A percentile compares a stretch with the other conserved stretches of the same genome.
Evolutionary conservation across 78 protist genomes (phyloP).

Genomic region (Speleostelium caveatum): DNA sequence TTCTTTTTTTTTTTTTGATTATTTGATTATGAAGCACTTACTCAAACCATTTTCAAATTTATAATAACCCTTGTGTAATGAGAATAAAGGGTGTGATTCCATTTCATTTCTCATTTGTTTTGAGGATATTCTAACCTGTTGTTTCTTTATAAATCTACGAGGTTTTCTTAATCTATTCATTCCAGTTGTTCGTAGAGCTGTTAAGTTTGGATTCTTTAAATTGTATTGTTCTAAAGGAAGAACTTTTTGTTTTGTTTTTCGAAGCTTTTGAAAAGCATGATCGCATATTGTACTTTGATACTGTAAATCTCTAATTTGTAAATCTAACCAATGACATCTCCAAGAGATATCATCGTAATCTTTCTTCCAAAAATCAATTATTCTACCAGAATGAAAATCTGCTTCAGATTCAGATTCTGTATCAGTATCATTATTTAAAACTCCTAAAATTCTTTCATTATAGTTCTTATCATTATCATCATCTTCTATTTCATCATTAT

Average conservation of each 20-base stretch:
- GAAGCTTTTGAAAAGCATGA: conserved; percentile 25
- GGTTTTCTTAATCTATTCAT: conserved; percentile 15
- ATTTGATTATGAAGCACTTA: background rate
- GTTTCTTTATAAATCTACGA: conserved; percentile 18
- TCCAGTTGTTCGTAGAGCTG: background rate
- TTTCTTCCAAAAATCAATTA: conserved; percentile 51
- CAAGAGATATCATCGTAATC: conserved; percentile 51
- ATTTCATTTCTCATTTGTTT: conserved; percentile 45
- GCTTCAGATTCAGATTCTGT: conserved; percentile 33
- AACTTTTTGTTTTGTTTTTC: conserved; percentile 29
- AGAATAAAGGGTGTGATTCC: conserved; percentile 53
- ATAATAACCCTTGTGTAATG: conserved; percentile 55
- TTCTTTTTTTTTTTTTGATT: no score
- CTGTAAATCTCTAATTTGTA: conserved; percentile 63
- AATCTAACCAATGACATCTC: conserved; percentile 70
- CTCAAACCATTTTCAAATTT: conserved; percentile 40
- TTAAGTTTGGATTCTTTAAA: background rate
- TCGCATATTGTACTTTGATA: conserved; percentile 52
- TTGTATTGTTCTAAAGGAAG: background rate
- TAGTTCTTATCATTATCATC: background rate
- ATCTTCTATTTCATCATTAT: no score
- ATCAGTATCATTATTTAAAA: conserved; percentile 17
- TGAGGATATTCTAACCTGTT: background rate
- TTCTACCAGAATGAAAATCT: conserved; percentile 30
- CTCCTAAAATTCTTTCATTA: background rate